Base-by-base conservation (phyloP, 805 yeast species). In the Yarrowia deformans region DNA sequence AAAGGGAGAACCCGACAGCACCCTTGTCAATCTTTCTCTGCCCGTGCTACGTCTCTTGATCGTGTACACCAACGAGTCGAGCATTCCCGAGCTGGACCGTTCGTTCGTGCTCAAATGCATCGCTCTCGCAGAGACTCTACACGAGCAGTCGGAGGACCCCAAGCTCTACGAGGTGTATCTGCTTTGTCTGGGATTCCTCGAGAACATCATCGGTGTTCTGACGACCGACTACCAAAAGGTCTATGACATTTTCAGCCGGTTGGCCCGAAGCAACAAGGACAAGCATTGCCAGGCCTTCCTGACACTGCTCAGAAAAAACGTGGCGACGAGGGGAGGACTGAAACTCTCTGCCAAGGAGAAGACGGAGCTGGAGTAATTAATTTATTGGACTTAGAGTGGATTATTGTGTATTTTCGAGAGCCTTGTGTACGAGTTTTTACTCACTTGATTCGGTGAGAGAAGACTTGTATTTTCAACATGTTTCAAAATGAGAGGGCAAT, bases 231-330 rank as follows among this genome's bases (percentile, higher is more conserved):
- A 60, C 46, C 29, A 45, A 18, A n/a, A 34, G 42, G 66, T 60
- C 3, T 60, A 60, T 12, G 52, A 45, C 34, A 60, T 32, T 34
- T 60, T 60, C 23, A 45, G 52, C 8, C 12, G 46, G 66, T 32
- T 60, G 42, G 40, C 50, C 8, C 66, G 42, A 10, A 52, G 52
- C 18, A 45, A 60, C 43, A 52, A 60, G 4, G 66, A 60, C 66
- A 60, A 60, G 66, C 66, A 60, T 45, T 42, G 66, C 52, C 50
- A 43, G 32, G 66, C 66, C 10, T 60, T 60, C 37, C 19, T 60
- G 66, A 42, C 46, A 14, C 42, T 60, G 18, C 19, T 60, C 2
- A n/a, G 66, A n/a, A 60, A 60, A 45, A 60, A 45, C 6, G 66
- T 60, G 52, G 66, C 52, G 3, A 60, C 52, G 12, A 60, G 52